Percentiles rank a stretch among this genome's conserved stretches.
phyloP scores from a whole-genome alignment of 2,329 filamentous ascomycete genomes.

The Mycosphaerella arachidis region DNA sequence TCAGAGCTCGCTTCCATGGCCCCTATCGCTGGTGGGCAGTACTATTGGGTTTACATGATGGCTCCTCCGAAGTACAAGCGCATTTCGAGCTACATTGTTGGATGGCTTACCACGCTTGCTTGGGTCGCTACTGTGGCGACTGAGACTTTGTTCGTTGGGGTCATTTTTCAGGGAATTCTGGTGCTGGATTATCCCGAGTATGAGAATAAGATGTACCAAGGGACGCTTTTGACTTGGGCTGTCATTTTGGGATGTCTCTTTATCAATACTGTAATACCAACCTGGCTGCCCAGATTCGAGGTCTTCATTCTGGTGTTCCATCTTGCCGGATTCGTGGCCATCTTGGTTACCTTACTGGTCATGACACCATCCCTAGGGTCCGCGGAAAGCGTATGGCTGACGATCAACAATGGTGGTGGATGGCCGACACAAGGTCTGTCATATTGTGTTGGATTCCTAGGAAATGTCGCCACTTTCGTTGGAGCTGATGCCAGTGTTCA shows the following conservation, averaged over 20 bases:
- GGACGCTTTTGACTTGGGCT: slow-evolving; percentile 39
- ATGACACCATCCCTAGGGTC: slow-evolving; percentile 27
- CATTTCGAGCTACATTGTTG: slow-evolving; percentile 42
- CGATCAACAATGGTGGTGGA: slow-evolving; percentile 29
- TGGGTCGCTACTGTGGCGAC: slow-evolving; percentile 43
- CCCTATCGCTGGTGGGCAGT: slow-evolving; percentile 44
- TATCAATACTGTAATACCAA: slow-evolving; percentile 47
- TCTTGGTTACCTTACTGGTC: slow-evolving; percentile 44
- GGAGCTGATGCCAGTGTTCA: slow-evolving; percentile 43
- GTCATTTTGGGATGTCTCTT: slow-evolving; percentile 39
- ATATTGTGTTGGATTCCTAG: slow-evolving; percentile 34
- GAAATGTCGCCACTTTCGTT: slow-evolving; percentile 34
- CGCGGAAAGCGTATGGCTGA: slow-evolving; percentile 29
- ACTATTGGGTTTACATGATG: slow-evolving; percentile 47
- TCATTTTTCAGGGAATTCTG: slow-evolving; percentile 40
- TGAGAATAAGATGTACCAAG: slow-evolving; percentile 35
- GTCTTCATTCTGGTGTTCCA: slow-evolving; percentile 44
- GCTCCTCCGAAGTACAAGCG: slow-evolving; percentile 39
- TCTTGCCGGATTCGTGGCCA: slow-evolving; percentile 51
- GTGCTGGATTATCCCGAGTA: slow-evolving; percentile 38
- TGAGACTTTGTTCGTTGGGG: slow-evolving; percentile 40
- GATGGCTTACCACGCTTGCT: slow-evolving; percentile 41
- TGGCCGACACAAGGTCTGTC: slow-evolving; percentile 34
- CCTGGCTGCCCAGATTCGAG: slow-evolving; percentile 39
- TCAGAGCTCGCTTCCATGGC: slow-evolving; percentile 47